Evolutionary conservation across 768 basidiomycete species (phyloP), one percentile per base, ranked within the genome.

Genomic region (Mycena sanguinolenta): DNA sequence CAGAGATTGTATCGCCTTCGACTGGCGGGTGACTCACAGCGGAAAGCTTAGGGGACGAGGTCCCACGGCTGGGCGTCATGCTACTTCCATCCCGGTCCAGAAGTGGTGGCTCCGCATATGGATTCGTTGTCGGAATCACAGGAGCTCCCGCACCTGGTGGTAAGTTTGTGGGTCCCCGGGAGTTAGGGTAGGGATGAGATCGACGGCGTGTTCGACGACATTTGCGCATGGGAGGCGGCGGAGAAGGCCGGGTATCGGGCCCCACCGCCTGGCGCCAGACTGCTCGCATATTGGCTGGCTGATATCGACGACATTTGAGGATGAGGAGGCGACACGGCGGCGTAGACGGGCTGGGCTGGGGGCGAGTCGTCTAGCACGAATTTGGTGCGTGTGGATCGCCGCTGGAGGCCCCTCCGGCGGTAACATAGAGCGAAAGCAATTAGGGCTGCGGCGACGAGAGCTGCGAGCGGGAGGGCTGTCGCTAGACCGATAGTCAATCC

Each of bases 401-500:
- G 44, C 1, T 12, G 44, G 8, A 46, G 44, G 44, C 8, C n/a
- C 5, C 44, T 21, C 21, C 44, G 44, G 44, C 44, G 44, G 7
- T 46, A n/a, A 12, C 44, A 46, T 19, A n/a, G 8, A n/a, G 21
- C 44, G 44, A 46, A 46, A 12, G 44, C 44, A n/a, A 46, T 21
- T 9, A 46, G 6, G 44, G 44, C 44, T 6, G 44, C 44, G 8
- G 44, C 44, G 44, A 46, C 21, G 44, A 46, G 44, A 17, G 44
- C 44, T 19, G 44, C 44, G 12, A 46, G 44, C 7, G 44, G 44
- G 21, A 46, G 44, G 44, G 53, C 53, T 3, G 53, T 54, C 1
- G 53, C 53, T 19, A 54, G 32, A 9, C 53, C 53, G 12, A 54
- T 54, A n/a, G 53, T 54, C n/a, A 54, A 54, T 54, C 53, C 53